Evolutionary conservation across 2,329 filamentous ascomycete species (phyloP).

Genomic region (Alternaria angustiovoidea): DNA sequence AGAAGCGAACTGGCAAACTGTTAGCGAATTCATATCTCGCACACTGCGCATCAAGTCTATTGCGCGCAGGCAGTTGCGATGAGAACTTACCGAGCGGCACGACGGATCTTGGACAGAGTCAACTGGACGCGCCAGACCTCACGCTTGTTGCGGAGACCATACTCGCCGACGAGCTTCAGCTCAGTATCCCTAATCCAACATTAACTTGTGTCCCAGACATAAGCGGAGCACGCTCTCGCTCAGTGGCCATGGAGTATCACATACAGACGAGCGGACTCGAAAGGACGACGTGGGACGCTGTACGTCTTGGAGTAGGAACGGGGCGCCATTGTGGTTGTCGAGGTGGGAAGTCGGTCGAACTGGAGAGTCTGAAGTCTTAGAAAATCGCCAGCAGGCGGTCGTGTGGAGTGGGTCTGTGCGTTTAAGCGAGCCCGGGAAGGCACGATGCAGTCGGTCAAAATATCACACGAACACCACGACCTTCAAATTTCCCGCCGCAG

Average conservation of each 20-base stretch:
- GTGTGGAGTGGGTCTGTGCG: too few relatives aligned
- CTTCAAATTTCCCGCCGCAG: neutral
- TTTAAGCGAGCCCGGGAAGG: too few relatives aligned
- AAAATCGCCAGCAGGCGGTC: too few relatives aligned
- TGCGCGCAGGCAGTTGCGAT: neutral
- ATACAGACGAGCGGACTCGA: constrained; percentile 99
- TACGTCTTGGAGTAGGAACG: constrained; percentile 98
- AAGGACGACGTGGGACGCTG: constrained; percentile 97
- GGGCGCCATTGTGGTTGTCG: constrained; percentile 54
- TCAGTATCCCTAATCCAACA: constrained; percentile 85
- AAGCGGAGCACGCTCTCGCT: constrained; percentile 97
- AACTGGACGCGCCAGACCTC: constrained; percentile 99
- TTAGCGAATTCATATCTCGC: constrained; percentile 24
- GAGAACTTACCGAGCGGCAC: constrained; percentile 91
- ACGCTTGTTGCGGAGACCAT: constrained; percentile 99
- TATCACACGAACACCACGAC: neutral
- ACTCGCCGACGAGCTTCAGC: constrained; percentile 99
- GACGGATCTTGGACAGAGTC: constrained; percentile 99
- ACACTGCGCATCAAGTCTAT: constrained; percentile 20
- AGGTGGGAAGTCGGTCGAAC: too few relatives aligned
- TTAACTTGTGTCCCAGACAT: constrained; percentile 85
- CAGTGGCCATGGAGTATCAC: constrained; percentile 88
- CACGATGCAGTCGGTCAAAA: constrained; percentile 23
- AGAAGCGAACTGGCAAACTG: constrained; percentile 83
- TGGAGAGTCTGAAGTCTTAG: too few relatives aligned